Percentiles rank a stretch among this genome's conserved stretches.
phyloP scores from a whole-genome alignment of 2,329 filamentous ascomycete genomes.

The Intubia oerlemansii region DNA sequence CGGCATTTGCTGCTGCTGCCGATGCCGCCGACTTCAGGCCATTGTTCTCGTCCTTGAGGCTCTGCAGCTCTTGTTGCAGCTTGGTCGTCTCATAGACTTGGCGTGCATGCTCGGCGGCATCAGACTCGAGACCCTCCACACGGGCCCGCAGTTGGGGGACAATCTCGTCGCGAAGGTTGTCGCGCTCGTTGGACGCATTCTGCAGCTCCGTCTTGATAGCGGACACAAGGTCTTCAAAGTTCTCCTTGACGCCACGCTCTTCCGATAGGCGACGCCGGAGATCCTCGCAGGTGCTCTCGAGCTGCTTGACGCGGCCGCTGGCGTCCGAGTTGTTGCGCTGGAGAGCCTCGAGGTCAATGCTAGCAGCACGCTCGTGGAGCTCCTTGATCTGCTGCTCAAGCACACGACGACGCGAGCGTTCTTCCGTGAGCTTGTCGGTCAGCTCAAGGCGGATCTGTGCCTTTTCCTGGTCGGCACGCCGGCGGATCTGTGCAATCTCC shows the following conservation, averaged over 20 bases:
- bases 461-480: slow-evolving; percentile 76
- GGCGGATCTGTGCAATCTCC: slow-evolving; percentile 64
- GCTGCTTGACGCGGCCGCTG: slow-evolving; percentile 45
- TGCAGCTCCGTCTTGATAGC: slow-evolving; percentile 69
- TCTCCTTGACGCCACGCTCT: slow-evolving; percentile 72
- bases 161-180: slow-evolving; percentile 77
- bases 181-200: slow-evolving; percentile 66
- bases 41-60: slow-evolving; percentile 26
- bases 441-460: slow-evolving; percentile 71
- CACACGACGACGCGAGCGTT: slow-evolving; percentile 51
- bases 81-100: slow-evolving; percentile 63
- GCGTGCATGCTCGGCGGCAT: slow-evolving; percentile 46
- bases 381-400: slow-evolving; percentile 71
- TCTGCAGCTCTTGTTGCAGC: slow-evolving; percentile 68
- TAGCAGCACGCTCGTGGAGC: slow-evolving; percentile 57
- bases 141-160: slow-evolving; percentile 58
- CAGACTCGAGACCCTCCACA: slow-evolving; percentile 56
- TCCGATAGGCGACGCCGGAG: slow-evolving; percentile 62
- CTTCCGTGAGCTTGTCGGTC: slow-evolving; percentile 70
- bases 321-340: slow-evolving; percentile 17
- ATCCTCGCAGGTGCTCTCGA: slow-evolving; percentile 66
- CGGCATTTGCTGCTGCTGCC: slow-evolving; percentile 7
- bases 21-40: slow-evolving; percentile 1
- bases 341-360: slow-evolving; percentile 27
- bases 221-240: slow-evolving; percentile 77